Evolutionary conservation across 768 basidiomycete genomes (phyloP).

Genomic region (Xerocomus potaroensis): DNA sequence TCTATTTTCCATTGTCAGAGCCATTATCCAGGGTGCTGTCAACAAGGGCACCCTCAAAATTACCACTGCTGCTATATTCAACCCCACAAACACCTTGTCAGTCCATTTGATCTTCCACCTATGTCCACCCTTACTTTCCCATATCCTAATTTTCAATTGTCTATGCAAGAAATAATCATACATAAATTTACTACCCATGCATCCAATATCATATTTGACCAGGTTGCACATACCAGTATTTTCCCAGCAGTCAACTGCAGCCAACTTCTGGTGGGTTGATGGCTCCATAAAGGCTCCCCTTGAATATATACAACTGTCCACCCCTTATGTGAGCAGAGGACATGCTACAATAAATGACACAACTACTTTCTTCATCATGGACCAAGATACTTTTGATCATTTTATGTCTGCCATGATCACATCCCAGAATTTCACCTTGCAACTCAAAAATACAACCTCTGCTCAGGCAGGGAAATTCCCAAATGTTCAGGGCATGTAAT

Average conservation of each 20-base stretch:
- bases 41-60: constrained; percentile 53
- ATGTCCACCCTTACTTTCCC: constrained; percentile 2
- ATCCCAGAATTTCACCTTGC: constrained; percentile 63
- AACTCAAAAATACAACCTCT: constrained; percentile 46
- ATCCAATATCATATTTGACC: background rate
- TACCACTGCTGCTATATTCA: constrained; percentile 45
- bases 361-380: constrained; percentile 51
- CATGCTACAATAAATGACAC: constrained; percentile 61
- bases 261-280: constrained; percentile 57
- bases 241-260: constrained; percentile 52
- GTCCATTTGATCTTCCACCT: constrained; percentile 17
- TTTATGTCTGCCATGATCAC: constrained; percentile 67
- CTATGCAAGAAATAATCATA: constrained; percentile 54
- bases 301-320: constrained; percentile 49
- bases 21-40: constrained; percentile 62
- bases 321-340: constrained; percentile 48
- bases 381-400: constrained; percentile 54
- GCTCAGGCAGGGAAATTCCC: constrained; percentile 69
- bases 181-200: constrained; percentile 10
- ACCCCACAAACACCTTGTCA: constrained; percentile 55
- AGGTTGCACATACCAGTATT: constrained; percentile 66
- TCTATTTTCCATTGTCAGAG: constrained; percentile 62
- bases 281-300: constrained; percentile 44
- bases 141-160: constrained; percentile 45
- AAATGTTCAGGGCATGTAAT: constrained; percentile 57